phyloP scores from a whole-genome alignment of 495 filamentous ascomycete genomes.

The Trichoderma parareesei region DNA sequence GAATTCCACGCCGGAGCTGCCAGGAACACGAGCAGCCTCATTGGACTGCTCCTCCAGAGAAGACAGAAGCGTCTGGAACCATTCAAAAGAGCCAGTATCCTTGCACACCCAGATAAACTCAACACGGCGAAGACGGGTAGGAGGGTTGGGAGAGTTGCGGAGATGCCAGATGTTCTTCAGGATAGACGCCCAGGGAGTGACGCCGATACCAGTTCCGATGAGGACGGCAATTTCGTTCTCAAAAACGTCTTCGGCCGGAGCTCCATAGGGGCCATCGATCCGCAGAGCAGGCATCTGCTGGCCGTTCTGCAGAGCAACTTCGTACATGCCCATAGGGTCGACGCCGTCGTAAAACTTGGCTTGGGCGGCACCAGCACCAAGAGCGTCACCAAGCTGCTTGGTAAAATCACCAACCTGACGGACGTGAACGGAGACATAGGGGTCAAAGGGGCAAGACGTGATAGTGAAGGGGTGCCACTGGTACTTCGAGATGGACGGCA shows the following conservation, averaged over 20 bases:
- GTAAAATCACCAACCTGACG: conserved; percentile 98
- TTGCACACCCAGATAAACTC: conserved; percentile 99
- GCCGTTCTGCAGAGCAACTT: conserved; percentile 90
- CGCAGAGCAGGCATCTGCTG: conserved; percentile 81
- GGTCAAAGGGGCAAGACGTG: conserved; percentile 93
- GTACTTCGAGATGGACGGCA: conserved; percentile 73
- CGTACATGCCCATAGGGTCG: conserved; percentile 95
- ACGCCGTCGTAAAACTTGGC: conserved; percentile 78
- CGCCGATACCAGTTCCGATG: conserved; percentile 94
- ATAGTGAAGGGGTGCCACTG: conserved; percentile 99
- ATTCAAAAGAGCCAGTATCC: conserved; percentile 93
- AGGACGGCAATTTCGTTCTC: conserved; percentile 97
- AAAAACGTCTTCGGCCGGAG: conserved; percentile 94
- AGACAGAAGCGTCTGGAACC: conserved; percentile 91
- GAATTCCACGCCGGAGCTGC: conserved; percentile 69
- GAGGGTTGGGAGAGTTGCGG: conserved; percentile 75
- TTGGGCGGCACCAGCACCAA: conserved; percentile 82
- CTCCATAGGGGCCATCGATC: conserved; percentile 94
- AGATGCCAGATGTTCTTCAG: conserved; percentile 98
- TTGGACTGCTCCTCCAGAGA: conserved; percentile 84
- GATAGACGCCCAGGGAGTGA: conserved; percentile 95
- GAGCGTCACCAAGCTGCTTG: conserved; percentile 74
- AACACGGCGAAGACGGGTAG: conserved; percentile 80
- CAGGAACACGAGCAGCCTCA: conserved; percentile 52
- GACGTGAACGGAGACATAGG: conserved; percentile 88